Conservation (phyloP, 1,284 basidiomycete genomes). For the Leccinum laetum region DNA sequence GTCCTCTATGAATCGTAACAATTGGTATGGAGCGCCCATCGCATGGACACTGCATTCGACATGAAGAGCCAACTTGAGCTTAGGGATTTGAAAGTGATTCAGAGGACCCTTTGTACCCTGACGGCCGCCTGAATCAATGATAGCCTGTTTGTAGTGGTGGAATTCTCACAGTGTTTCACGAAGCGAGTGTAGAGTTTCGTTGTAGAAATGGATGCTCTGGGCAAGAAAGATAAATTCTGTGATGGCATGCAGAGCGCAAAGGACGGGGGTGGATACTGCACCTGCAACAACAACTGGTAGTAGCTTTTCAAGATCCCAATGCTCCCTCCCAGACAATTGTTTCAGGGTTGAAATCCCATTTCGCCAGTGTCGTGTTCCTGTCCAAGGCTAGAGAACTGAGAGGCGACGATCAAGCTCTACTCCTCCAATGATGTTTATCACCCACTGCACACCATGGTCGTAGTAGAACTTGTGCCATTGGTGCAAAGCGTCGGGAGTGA, state of each 20-base stretch:
- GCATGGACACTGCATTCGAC: not conserved
- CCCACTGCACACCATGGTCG: not conserved
- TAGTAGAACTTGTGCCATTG: constrained; percentile 8
- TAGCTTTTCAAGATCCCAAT: not conserved
- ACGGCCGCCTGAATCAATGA: constrained; percentile 4
- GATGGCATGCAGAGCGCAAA: constrained; percentile 6
- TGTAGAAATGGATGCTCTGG: not conserved
- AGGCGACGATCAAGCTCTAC: constrained; percentile 8
- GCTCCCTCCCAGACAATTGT: not conserved
- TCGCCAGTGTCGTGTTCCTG: not conserved
- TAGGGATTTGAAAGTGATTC: constrained; percentile 13
- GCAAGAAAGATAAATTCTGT: constrained; percentile 21
- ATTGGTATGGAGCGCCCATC: constrained; percentile 9
- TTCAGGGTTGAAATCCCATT: not conserved
- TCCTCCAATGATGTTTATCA: not conserved
- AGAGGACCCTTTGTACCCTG: constrained; percentile 13
- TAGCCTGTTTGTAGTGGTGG: constrained; percentile 10
- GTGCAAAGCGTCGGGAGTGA: constrained; percentile 13
- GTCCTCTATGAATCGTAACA: too few species aligned
- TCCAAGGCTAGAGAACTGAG: constrained; percentile 2
- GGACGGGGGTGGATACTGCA: not conserved
- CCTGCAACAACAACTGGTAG: not conserved
- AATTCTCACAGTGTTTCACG: constrained; percentile 10
- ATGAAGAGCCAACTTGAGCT: constrained; percentile 7
- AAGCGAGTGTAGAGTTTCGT: constrained; percentile 8